Evolutionary conservation across 345 rosid species (phyloP).

Genomic region (Linum usitatissimum): DNA sequence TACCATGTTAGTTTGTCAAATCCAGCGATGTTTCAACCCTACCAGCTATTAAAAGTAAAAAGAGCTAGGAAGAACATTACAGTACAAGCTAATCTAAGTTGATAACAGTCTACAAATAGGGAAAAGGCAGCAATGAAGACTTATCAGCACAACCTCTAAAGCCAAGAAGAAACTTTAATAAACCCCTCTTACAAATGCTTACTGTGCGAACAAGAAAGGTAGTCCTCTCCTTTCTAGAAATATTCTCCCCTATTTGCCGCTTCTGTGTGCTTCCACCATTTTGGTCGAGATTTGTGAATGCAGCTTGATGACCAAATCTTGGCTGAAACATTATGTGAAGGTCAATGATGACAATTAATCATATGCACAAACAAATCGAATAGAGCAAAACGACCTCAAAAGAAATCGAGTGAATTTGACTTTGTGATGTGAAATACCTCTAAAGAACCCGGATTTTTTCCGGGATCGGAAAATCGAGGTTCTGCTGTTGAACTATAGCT

Average conservation of each 20-base stretch:
- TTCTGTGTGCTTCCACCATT: conserved; percentile 20
- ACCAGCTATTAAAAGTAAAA: neutral
- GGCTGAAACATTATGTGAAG: conserved; percentile 10
- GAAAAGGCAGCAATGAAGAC: too few relatives aligned
- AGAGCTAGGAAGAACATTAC: neutral
- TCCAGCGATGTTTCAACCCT: neutral
- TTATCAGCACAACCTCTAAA: too few relatives aligned
- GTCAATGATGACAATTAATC: neutral
- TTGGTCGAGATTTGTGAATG: conserved; percentile 14
- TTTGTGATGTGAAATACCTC: conserved; percentile 9
- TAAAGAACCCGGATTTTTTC: conserved; percentile 8
- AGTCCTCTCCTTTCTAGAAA: conserved; percentile 61
- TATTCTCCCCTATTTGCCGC: conserved; percentile 46
- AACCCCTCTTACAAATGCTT: conserved; percentile 18
- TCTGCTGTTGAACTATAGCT: conserved; percentile 13
- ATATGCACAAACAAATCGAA: neutral
- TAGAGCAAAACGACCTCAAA: neutral
- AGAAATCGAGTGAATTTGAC: neutral
- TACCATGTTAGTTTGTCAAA: neutral
- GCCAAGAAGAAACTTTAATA: neutral
- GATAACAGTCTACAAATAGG: neutral
- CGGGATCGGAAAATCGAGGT: conserved; percentile 10
- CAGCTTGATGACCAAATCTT: conserved; percentile 7
- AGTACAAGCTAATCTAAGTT: neutral
- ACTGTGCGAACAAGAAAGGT: conserved; percentile 60